phyloP scores from a whole-genome alignment of 2,329 filamentous ascomycete genomes.

The Didymella sp. region DNA sequence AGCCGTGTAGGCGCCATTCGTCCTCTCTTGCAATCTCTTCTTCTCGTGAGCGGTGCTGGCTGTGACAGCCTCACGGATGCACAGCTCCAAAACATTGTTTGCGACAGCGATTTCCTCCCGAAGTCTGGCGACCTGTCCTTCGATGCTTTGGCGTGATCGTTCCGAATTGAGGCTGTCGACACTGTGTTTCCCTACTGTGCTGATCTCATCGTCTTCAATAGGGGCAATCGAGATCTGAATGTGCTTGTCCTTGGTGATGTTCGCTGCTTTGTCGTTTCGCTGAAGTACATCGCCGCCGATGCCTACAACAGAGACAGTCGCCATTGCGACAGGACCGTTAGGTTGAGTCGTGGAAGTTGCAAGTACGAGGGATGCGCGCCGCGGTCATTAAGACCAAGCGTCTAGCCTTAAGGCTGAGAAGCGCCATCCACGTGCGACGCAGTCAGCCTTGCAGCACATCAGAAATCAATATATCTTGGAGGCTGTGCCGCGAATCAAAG shows the following conservation, averaged over 20 bases:
- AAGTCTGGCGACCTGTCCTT: slow-evolving; percentile 12
- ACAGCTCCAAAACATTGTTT: slow-evolving; percentile 18
- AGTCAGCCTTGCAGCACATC: slow-evolving; percentile 20
- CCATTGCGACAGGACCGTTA: slow-evolving; percentile 16
- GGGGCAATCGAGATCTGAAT: slow-evolving; percentile 15
- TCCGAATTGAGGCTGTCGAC: slow-evolving; percentile 13
- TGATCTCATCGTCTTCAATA: slow-evolving; percentile 18
- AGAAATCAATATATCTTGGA: slow-evolving; percentile 15
- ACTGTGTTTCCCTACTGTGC: slow-evolving; percentile 13
- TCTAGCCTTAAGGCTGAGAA: slow-evolving; percentile 23
- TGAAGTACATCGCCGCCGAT: slow-evolving; percentile 21
- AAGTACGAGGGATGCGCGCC: slow-evolving; percentile 10
- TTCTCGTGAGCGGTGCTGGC: slow-evolving; percentile 15
- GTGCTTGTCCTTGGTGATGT: slow-evolving; percentile 15
- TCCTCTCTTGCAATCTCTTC: slow-evolving; percentile 17
- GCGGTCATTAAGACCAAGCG: slow-evolving; percentile 18
- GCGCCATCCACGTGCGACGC: slow-evolving; percentile 20
- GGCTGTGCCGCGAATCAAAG: slow-evolving; percentile 14
- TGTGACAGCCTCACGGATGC: slow-evolving; percentile 18
- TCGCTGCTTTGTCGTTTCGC: slow-evolving; percentile 15
- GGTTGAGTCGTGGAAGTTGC: slow-evolving; percentile 12
- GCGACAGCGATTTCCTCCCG: slow-evolving; percentile 14
- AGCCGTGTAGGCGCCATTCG: slow-evolving; percentile 18
- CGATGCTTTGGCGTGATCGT: slow-evolving; percentile 11
- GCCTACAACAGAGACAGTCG: slow-evolving; percentile 14